Evolutionary conservation across 352 stramenopile genomes (phyloP), one percentile per base, ranked within the genome.

Genomic region (Globisporangium middletonii): DNA sequence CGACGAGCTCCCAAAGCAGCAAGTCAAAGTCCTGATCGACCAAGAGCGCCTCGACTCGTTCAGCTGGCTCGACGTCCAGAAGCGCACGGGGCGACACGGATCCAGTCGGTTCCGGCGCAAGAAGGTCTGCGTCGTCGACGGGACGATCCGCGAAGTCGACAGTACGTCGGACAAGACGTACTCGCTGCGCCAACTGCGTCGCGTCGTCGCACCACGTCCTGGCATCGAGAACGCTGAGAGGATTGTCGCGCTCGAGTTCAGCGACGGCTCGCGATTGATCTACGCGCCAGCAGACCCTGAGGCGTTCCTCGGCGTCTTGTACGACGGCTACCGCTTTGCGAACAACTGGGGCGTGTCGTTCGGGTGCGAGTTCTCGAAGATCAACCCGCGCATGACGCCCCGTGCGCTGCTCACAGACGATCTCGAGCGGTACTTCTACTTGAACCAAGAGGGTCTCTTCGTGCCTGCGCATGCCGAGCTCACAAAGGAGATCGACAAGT

Each of bases 171-270:
- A 80, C 50, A 89, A 86, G 53, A 59, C 64, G 8, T 90, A 87
- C 46, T 67, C 79, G 50, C 53, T 92, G 12, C 84, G 77, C 19
- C 62, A 66, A 35, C 61, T 92, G 18, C 65, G 73, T 4, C 77
- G 75, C 16, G 71, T 92, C 45, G 71, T 88, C 3, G 60, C 73
- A 18, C 77, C 65, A 33, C 66, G 53, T 3, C 33, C 62, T 3
- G 61, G 66, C 16, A 68, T 50, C 47, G 63, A 74, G 41, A 65
- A 62, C 9, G 57, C 48, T 18, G 74, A 81, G 11, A 62, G 54
- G n/a, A 53, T 87, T 43, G 67, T 89, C 16, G 74, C 72, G 5
- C 62, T 92, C 51, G 80, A 91, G n/a, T 90, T 90, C 66, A 65
- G 47, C 4, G 79, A 89, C 59, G 77, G 75, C 13, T 71, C 65